Percentiles rank a stretch among this genome's conserved stretches.
Conservation (phyloP, 257 asterid species). For the Agastache rugosa region DNA sequence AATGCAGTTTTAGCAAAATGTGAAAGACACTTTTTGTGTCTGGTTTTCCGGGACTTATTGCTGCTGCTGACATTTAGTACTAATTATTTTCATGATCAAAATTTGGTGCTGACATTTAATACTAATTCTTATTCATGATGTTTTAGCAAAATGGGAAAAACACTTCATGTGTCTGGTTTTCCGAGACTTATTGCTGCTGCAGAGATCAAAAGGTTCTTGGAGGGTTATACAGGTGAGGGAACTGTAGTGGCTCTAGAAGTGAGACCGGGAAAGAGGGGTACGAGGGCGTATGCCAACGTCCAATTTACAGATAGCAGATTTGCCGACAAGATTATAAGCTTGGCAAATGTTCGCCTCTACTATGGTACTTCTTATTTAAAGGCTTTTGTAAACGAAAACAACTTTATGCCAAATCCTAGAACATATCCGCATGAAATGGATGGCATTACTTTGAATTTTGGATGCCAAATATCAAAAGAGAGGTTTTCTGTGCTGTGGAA, state of each 20-base stretch:
- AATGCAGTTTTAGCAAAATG: constrained; percentile 22
- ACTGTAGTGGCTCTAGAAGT: constrained; percentile 69
- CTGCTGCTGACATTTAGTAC: not conserved
- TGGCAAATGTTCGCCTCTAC: constrained; percentile 48
- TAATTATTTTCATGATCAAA: constrained; percentile 6
- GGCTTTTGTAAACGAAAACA: constrained; percentile 50
- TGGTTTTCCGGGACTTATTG: not conserved
- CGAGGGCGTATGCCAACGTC: constrained; percentile 74
- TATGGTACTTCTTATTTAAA: constrained; percentile 62
- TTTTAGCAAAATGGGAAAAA: constrained; percentile 24
- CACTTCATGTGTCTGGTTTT: constrained; percentile 59
- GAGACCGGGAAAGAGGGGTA: constrained; percentile 47
- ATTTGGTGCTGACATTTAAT: not conserved
- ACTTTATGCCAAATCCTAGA: constrained; percentile 44
- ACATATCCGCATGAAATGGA: constrained; percentile 47
- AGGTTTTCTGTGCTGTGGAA: constrained; percentile 65
- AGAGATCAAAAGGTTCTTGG: constrained; percentile 47
- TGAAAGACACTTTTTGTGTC: no score
- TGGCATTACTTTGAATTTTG: constrained; percentile 54
- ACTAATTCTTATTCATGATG: constrained; percentile 2
- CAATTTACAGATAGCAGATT: constrained; percentile 46
- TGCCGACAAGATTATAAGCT: constrained; percentile 48
- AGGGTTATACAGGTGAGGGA: constrained; percentile 52
- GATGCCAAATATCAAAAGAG: constrained; percentile 64
- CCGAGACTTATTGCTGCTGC: constrained; percentile 55